A percentile compares a stretch with the other conserved stretches of the same genome.
phyloP scores from a whole-genome alignment of 768 basidiomycete species.

The Fomitopsis serialis region DNA sequence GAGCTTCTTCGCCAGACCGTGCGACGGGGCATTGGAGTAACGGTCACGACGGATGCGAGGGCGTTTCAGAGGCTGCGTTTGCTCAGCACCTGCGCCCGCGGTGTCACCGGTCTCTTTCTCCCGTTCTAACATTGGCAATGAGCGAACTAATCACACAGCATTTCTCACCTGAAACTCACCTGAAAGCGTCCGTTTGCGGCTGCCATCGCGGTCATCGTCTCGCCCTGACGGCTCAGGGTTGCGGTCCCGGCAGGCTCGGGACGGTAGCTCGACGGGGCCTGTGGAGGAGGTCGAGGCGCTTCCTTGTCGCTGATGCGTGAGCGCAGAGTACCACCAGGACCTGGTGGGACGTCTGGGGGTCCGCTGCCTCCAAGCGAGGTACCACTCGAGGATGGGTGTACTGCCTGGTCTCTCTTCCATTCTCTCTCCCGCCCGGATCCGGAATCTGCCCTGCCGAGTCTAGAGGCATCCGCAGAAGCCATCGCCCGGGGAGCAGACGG shows the following conservation, averaged over 20 bases:
- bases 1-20: slow-evolving; percentile 51
- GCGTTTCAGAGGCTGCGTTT: slow-evolving; percentile 48
- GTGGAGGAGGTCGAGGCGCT: slow-evolving; percentile 31
- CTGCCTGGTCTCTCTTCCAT: slow-evolving; percentile 28
- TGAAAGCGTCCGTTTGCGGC: slow-evolving; percentile 59
- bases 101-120: slow-evolving; percentile 46
- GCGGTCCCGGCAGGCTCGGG: slow-evolving; percentile 23
- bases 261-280: slow-evolving; percentile 38
- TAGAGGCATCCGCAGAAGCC: slow-evolving; percentile 42
- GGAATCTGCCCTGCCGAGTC: slow-evolving; percentile 36
- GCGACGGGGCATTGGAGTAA: slow-evolving; percentile 26
- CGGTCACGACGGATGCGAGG: slow-evolving; percentile 53
- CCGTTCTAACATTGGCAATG: slow-evolving; percentile 41
- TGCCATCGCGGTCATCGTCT: slow-evolving; percentile 62
- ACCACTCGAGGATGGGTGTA: slow-evolving; percentile 8
- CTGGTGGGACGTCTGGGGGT: not conserved
- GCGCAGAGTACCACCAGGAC: slow-evolving; percentile 34
- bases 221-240: not conserved
- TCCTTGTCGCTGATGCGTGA: slow-evolving; percentile 65
- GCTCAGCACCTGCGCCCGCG: slow-evolving; percentile 31
- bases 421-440: slow-evolving; percentile 38
- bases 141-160: not conserved
- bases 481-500: slow-evolving; percentile 73
- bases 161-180: slow-evolving; percentile 39
- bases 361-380: slow-evolving; percentile 14